Percentiles rank a stretch among this genome's conserved stretches.
These are phyloP conservation scores for Mycena floridula DNA, from an alignment of 768 basidiomycete species.

Conservation along the genomic window DNA sequence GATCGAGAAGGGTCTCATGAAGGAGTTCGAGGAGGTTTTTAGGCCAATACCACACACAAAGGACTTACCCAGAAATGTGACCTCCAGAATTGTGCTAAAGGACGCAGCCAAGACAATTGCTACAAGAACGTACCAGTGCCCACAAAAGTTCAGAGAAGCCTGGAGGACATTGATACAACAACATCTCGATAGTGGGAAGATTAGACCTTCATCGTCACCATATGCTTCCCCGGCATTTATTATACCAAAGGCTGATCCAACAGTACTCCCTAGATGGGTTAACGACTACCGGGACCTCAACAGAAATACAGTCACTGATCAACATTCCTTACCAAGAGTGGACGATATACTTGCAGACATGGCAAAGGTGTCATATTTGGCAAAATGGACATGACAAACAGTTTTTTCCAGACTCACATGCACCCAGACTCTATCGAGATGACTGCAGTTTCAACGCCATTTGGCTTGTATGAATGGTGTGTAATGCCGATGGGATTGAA, in stretches of 20 bases:
- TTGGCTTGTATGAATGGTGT: too few species aligned
- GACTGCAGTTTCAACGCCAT: too few species aligned
- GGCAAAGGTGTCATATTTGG: conserved; percentile 28
- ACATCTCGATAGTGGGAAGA: conserved; percentile 21
- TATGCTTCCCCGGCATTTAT: conserved; percentile 25
- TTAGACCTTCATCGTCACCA: conserved; percentile 17
- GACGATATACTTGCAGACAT: conserved; percentile 25
- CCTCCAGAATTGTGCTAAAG: conserved; percentile 14
- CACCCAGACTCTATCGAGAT: too few species aligned
- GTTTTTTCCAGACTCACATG: too few species aligned
- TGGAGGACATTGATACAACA: conserved; percentile 23
- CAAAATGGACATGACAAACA: conserved; percentile 35
- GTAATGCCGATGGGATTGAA: too few species aligned
- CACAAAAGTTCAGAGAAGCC: conserved; percentile 20
- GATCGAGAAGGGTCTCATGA: too few species aligned
- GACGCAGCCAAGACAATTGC: conserved; percentile 14
- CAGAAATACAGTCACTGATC: conserved; percentile 15
- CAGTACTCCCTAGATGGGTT: conserved; percentile 15
- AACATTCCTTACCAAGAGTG: conserved; percentile 18
- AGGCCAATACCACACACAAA: conserved; percentile 14
- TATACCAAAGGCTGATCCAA: conserved; percentile 23
- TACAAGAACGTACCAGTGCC: conserved; percentile 15
- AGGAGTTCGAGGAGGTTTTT: conserved; percentile 12
- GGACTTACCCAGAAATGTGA: conserved; percentile 13
- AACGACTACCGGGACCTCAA: conserved; percentile 23